Evolutionary conservation across 805 yeast species (phyloP).

Genomic region (Candida suzukii): DNA sequence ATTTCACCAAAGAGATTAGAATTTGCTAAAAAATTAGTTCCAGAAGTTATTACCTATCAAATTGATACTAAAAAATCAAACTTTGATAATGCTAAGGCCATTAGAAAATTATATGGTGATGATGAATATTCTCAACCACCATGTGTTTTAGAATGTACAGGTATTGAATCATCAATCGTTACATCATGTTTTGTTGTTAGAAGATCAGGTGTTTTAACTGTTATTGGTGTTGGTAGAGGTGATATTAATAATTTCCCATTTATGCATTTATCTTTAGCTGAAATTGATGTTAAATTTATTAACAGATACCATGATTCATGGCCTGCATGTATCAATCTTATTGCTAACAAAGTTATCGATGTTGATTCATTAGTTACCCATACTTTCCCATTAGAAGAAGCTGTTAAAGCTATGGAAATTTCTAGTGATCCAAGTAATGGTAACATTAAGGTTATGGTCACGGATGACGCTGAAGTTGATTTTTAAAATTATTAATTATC

Average conservation of each 20-base stretch:
- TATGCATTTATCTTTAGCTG: constrained; percentile 47
- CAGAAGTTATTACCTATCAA: constrained; percentile 37
- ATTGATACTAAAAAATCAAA: constrained; percentile 25
- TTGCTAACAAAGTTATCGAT: constrained; percentile 35
- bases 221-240: constrained; percentile 47
- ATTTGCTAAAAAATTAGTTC: constrained; percentile 39
- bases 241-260: constrained; percentile 42
- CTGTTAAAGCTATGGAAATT: constrained; percentile 37
- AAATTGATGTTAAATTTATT: constrained; percentile 42
- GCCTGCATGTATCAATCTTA: constrained; percentile 47
- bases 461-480: constrained; percentile 21
- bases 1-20: constrained; percentile 35
- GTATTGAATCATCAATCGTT: constrained; percentile 40
- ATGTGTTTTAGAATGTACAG: constrained; percentile 47
- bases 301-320: constrained; percentile 51
- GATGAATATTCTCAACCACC: constrained; percentile 33
- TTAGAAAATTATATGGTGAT: constrained; percentile 29
- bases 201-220: constrained; percentile 39
- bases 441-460: constrained; percentile 40
- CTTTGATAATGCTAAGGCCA: constrained; percentile 32
- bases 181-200: constrained; percentile 39
- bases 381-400: constrained; percentile 37
- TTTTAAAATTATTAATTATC: not conserved
- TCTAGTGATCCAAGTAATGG: constrained; percentile 34
- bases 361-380: constrained; percentile 44